Evolutionary conservation across 108 stramenopile species (phyloP), one percentile per base, ranked within the genome.

Genomic region (Pseudonitzschia multistriata): DNA sequence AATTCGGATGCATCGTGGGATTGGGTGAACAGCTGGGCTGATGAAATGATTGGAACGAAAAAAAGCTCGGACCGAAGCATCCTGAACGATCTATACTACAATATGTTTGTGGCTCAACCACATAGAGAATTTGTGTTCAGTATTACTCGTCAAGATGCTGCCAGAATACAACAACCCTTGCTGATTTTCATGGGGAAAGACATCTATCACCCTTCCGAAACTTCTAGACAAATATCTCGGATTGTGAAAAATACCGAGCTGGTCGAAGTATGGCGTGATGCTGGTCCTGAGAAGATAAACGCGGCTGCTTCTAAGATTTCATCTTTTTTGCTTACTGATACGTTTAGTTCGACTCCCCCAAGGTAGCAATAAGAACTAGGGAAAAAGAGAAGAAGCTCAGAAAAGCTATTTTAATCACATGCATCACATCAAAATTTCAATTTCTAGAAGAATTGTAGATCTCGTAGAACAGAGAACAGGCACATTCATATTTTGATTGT

Each of bases 161-260:
- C 67, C 31, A 7, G 2, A 1, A 30, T 68, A 19, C 11, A 31
- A 25, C 49, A 52, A 6, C 52, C 67, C 11, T 27, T 68, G 11
- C 67, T 68, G 3, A 24, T 68, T n/a, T 68, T 68, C 25, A 68
- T 68, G 67, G 67, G 67, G 22, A 29, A 35, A 0, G 67, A 68
- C 67, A 68, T 54, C 5, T 68, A 6, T 33, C 67, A 68, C 53
- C 67, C 67, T 3, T 52, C 67, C 24, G 67, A 68, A 33, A 53
- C 50, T 3, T 49, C 67, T 2, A 21, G 67, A 33, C 34, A 68
- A 30, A 53, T 68, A n/a, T 2, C 31, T 34, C 25, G 67, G 22
- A 54, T 68, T 17, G 35, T 13, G 3, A 31, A 2, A 33, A 5
- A 31, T 8, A 24, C 67, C 29, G 67, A 68, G 67, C 52, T 68